Conservation (phyloP, 257 asterid species). For the Dorcoceras hygrometricum region DNA sequence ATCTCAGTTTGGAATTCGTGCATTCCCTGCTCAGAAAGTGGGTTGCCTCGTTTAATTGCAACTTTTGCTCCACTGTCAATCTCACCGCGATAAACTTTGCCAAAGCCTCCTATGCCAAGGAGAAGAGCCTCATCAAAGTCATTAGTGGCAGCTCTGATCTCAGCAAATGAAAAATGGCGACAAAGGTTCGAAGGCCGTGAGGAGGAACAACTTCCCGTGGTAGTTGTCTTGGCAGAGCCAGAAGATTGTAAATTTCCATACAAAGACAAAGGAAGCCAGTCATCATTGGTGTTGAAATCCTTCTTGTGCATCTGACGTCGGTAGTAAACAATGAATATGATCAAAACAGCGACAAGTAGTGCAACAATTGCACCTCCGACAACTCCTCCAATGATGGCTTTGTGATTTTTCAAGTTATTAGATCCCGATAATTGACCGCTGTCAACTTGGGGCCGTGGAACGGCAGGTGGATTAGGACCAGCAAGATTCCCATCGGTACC, state of each 20-base stretch:
- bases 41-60: constrained; percentile 37
- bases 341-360: constrained; percentile 15
- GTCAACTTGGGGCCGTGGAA: constrained; percentile 15
- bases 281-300: constrained; percentile 25
- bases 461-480: constrained; percentile 25
- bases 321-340: constrained; percentile 15
- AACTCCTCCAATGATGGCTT: constrained; percentile 21
- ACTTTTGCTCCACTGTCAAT: constrained; percentile 29
- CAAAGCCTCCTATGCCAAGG: constrained; percentile 37
- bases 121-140: constrained; percentile 30
- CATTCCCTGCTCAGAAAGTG: constrained; percentile 30
- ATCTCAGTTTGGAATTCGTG: constrained; percentile 40
- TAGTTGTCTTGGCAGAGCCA: constrained; percentile 28
- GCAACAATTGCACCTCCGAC: constrained; percentile 28
- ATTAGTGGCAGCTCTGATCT: constrained; percentile 34
- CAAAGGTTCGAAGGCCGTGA: constrained; percentile 33
- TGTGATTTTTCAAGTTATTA: neutral
- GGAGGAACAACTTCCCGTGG: constrained; percentile 28
- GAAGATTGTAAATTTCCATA: constrained; percentile 31
- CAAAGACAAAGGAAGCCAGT: constrained; percentile 32
- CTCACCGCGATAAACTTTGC: constrained; percentile 36
- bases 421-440: neutral
- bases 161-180: constrained; percentile 35
- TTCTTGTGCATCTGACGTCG: constrained; percentile 17
- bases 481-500: constrained; percentile 26